phyloP scores from a whole-genome alignment of 139 green algal genomes.

The Ettlia oleoabundans region DNA sequence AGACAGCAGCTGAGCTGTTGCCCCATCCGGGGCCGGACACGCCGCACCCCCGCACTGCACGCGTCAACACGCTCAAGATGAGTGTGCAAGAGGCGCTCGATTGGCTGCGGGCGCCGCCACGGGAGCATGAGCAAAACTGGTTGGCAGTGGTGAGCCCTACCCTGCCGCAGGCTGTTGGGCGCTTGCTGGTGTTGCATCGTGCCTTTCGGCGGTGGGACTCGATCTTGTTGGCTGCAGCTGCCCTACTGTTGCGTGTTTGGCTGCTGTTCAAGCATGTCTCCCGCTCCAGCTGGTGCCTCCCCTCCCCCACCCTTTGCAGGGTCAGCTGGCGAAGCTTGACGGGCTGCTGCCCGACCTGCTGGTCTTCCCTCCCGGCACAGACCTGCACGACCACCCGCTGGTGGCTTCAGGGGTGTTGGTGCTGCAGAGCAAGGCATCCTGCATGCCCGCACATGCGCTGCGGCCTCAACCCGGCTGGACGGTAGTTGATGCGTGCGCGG shows the following conservation, averaged over 20 bases:
- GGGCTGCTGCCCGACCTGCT: slow-evolving; percentile 84
- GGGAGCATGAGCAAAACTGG: slow-evolving; percentile 6
- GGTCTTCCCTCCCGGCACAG: slow-evolving; percentile 80
- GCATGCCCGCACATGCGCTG: slow-evolving; percentile 89
- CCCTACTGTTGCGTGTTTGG: not conserved
- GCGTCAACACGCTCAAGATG: slow-evolving; percentile 82
- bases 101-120: slow-evolving; percentile 52
- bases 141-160: not conserved
- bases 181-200: too few species aligned
- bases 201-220: too few species aligned
- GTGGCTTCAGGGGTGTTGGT: slow-evolving; percentile 79
- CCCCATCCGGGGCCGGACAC: not conserved
- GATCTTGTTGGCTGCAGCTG: too few species aligned
- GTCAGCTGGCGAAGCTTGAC: slow-evolving; percentile 46
- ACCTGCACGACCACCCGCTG: slow-evolving; percentile 89
- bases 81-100: slow-evolving; percentile 61
- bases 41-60: slow-evolving; percentile 55
- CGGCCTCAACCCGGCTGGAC: slow-evolving; percentile 74
- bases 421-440: slow-evolving; percentile 86
- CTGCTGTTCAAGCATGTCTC: too few species aligned
- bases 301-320: not conserved
- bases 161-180: not conserved
- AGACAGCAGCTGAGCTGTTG: slow-evolving; percentile 35
- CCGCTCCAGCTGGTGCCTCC: not conserved
- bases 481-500: slow-evolving; percentile 93